Evolutionary conservation across 805 yeast species (phyloP).

Genomic region (Candida sanyiensis): DNA sequence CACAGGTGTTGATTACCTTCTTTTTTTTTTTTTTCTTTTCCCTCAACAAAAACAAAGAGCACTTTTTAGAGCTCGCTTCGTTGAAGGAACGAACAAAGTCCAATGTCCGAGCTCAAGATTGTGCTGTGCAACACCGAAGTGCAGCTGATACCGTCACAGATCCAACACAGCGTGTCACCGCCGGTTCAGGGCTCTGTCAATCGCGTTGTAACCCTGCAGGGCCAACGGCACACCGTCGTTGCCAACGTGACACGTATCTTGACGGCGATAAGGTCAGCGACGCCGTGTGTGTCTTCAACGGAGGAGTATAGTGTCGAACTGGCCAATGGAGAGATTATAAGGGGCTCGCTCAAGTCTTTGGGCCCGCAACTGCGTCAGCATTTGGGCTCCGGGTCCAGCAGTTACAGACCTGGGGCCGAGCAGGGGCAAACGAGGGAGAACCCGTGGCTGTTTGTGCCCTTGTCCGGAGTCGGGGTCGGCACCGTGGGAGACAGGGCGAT

Average conservation of each 20-base stretch:
- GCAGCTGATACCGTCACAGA: background rate
- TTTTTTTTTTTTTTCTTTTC: background rate
- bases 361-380: conserved; percentile 1
- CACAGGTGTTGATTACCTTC: too few species aligned
- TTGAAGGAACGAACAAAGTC: background rate
- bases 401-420: background rate
- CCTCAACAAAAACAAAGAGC: background rate
- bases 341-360: background rate
- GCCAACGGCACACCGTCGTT: conserved; percentile 1
- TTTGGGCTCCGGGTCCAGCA: background rate
- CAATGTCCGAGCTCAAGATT: conserved; percentile 1
- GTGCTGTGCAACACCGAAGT: conserved; percentile 6
- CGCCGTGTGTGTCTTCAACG: background rate
- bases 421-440: conserved; percentile 12
- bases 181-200: conserved; percentile 8
- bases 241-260: conserved; percentile 2
- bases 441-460: conserved; percentile 3
- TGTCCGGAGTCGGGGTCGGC: conserved; percentile 7
- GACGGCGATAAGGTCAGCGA: conserved; percentile 1
- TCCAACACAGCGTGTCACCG: background rate
- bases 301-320: conserved; percentile 2
- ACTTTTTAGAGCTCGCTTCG: too few species aligned
- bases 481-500: background rate
- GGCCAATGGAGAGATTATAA: background rate
- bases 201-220: conserved; percentile 5